phyloP scores from a whole-genome alignment of 2,329 filamentous ascomycete genomes.

The Beauveria brongniartii region DNA sequence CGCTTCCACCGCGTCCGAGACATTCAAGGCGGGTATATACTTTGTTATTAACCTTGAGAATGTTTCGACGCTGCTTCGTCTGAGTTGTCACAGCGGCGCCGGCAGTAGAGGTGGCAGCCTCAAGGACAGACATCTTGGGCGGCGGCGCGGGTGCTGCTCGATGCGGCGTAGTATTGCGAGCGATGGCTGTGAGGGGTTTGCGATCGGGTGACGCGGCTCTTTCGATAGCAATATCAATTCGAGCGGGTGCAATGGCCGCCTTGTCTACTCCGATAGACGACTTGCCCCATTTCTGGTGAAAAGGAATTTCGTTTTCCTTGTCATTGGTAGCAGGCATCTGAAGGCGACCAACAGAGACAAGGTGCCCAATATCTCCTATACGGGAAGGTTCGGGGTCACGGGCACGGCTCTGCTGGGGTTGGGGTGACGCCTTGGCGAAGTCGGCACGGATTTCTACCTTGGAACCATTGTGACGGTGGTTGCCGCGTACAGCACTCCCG shows the following conservation, averaged over 20 bases:
- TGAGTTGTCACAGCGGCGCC: slow-evolving; percentile 72
- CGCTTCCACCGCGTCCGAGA: slow-evolving; percentile 86
- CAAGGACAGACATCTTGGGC: slow-evolving; percentile 94
- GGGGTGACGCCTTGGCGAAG: slow-evolving; percentile 25
- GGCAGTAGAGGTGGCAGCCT: slow-evolving; percentile 76
- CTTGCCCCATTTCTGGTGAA: slow-evolving; percentile 58
- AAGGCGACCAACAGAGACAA: slow-evolving; percentile 28
- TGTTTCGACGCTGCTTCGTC: slow-evolving; percentile 66
- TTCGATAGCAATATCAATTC: slow-evolving; percentile 31
- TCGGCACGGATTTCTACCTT: slow-evolving; percentile 28
- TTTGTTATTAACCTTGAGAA: slow-evolving; percentile 84
- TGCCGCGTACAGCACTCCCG: slow-evolving; percentile 34
- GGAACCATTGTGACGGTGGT: slow-evolving; percentile 32
- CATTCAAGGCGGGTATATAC: slow-evolving; percentile 83
- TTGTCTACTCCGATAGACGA: slow-evolving; percentile 46
- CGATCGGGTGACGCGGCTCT: slow-evolving; percentile 44
- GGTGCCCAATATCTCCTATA: slow-evolving; percentile 11
- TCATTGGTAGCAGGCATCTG: slow-evolving; percentile 59
- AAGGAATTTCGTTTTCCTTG: slow-evolving; percentile 76
- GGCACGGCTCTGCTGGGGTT: neutral
- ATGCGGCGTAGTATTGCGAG: slow-evolving; percentile 61
- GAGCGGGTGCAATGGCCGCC: slow-evolving; percentile 44
- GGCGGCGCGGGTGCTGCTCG: slow-evolving; percentile 73
- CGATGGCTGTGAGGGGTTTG: slow-evolving; percentile 43
- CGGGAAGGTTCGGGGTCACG: slow-evolving; percentile 12